Evolutionary conservation across 495 filamentous ascomycete genomes (phyloP).

Genomic region (Trichoderma reesei): DNA sequence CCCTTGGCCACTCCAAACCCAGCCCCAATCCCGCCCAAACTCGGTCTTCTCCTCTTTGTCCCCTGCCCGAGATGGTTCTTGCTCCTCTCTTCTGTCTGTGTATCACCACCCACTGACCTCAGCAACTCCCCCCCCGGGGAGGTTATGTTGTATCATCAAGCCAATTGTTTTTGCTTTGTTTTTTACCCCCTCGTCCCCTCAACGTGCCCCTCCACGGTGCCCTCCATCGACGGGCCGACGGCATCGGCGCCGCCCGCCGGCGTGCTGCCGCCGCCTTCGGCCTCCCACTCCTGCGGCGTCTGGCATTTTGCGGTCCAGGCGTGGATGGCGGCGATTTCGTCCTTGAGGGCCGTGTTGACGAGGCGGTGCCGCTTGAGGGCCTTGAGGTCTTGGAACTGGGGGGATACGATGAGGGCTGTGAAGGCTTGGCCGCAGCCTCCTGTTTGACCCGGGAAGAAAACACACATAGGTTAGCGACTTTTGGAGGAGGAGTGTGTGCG

Average conservation of each 20-base stretch:
- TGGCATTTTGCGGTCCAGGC: conserved; percentile 98
- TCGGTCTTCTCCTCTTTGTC: neutral
- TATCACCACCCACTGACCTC: neutral
- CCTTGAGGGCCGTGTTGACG: conserved; percentile 78
- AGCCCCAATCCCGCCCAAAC: too few species aligned
- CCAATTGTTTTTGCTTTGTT: neutral
- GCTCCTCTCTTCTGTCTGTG: neutral
- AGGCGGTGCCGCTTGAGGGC: conserved; percentile 80
- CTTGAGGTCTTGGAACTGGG: conserved; percentile 76
- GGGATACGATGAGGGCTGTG: conserved; percentile 83
- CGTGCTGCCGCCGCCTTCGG: conserved; percentile 31
- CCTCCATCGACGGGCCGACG: conserved; percentile 31
- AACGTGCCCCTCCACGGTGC: conserved; percentile 32
- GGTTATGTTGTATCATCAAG: neutral
- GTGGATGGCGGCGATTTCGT: conserved; percentile 91
- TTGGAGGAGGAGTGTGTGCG: neutral
- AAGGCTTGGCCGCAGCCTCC: conserved; percentile 95
- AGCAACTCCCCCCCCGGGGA: too few species aligned
- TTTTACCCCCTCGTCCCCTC: conserved; percentile 28
- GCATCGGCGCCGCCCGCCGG: conserved; percentile 4
- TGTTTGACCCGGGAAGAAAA: too few species aligned
- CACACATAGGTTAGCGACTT: conserved; percentile 2
- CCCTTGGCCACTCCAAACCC: too few species aligned
- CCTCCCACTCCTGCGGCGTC: conserved; percentile 88
- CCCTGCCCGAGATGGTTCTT: neutral